Conservation (phyloP, 768 basidiomycete genomes). For the Cystofilobasidium ferigula region DNA sequence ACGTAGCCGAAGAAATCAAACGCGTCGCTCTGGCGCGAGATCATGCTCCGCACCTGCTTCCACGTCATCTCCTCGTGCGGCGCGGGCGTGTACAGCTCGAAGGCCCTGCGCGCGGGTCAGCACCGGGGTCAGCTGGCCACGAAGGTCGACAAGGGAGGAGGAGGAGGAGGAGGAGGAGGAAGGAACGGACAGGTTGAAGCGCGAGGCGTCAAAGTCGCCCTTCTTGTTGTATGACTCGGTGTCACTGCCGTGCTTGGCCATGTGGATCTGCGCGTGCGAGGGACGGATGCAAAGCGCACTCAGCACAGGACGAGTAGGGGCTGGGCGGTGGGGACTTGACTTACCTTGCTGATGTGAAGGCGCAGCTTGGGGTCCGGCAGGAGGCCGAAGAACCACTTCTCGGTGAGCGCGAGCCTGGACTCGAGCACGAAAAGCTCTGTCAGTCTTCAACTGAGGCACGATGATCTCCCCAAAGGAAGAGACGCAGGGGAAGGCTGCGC, state of each 20-base stretch:
- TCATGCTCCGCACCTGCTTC: conserved; percentile 37
- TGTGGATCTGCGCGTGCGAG: conserved; percentile 32
- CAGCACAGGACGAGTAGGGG: not conserved
- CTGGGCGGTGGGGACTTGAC: too few species aligned
- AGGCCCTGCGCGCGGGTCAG: too few species aligned
- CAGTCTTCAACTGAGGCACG: conserved; percentile 42
- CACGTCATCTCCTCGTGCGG: conserved; percentile 31
- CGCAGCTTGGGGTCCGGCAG: not conserved
- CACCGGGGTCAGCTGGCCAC: too few species aligned
- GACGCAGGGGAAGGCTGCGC: conserved; percentile 13
- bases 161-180: not conserved
- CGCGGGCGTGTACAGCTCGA: conserved; percentile 26
- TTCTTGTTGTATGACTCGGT: conserved; percentile 42
- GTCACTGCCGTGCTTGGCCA: conserved; percentile 44
- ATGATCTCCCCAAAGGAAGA: conserved; percentile 36
- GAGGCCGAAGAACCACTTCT: conserved; percentile 5
- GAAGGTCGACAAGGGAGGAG: too few species aligned
- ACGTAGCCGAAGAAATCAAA: conserved; percentile 35
- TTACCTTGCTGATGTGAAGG: conserved; percentile 31
- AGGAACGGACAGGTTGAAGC: conserved; percentile 16
- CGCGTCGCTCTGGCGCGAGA: conserved; percentile 32
- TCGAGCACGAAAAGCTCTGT: not conserved
- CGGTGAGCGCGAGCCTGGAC: not conserved
- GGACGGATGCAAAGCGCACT: too few species aligned
- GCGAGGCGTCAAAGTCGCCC: conserved; percentile 13